Evolutionary conservation across 2,329 filamentous ascomycete genomes (phyloP).

Genomic region (Ustulina deusta): DNA sequence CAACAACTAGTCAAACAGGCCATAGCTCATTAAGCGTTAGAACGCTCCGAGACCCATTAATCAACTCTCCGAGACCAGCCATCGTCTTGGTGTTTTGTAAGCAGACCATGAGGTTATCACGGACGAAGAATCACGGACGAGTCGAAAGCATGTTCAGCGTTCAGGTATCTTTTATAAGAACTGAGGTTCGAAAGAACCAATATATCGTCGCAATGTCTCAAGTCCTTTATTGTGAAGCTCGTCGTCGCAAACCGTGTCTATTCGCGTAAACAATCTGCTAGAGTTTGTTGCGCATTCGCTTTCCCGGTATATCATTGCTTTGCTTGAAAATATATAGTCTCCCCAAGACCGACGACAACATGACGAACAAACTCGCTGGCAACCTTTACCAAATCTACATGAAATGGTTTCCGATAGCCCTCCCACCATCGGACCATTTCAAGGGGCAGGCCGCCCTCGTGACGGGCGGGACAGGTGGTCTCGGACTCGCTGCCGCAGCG

Average conservation of each 20-base stretch:
- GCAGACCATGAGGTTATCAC: slow-evolving; percentile 16
- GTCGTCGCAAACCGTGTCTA: neutral
- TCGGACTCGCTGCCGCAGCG: slow-evolving; percentile 56
- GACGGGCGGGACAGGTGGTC: slow-evolving; percentile 57
- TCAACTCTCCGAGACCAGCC: neutral
- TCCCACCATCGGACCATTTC: slow-evolving; percentile 43
- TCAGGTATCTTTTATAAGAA: slow-evolving; percentile 2
- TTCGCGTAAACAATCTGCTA: neutral
- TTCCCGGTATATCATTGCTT: neutral
- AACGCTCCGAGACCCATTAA: neutral
- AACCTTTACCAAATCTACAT: slow-evolving; percentile 43
- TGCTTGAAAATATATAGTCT: neutral
- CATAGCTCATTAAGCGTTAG: neutral
- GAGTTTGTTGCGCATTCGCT: neutral
- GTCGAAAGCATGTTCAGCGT: neutral
- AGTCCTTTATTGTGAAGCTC: neutral
- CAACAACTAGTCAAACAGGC: neutral
- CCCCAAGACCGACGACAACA: slow-evolving; percentile 17
- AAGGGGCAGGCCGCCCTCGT: slow-evolving; percentile 53
- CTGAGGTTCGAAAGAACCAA: neutral
- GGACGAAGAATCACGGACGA: slow-evolving; percentile 23
- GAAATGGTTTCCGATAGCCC: slow-evolving; percentile 46
- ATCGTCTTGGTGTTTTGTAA: slow-evolving; percentile 21
- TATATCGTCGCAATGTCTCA: neutral
- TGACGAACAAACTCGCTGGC: slow-evolving; percentile 21